Evolutionary conservation across 1,139 yeast species (phyloP).

Genomic region (Suhomyces wounanorum): DNA sequence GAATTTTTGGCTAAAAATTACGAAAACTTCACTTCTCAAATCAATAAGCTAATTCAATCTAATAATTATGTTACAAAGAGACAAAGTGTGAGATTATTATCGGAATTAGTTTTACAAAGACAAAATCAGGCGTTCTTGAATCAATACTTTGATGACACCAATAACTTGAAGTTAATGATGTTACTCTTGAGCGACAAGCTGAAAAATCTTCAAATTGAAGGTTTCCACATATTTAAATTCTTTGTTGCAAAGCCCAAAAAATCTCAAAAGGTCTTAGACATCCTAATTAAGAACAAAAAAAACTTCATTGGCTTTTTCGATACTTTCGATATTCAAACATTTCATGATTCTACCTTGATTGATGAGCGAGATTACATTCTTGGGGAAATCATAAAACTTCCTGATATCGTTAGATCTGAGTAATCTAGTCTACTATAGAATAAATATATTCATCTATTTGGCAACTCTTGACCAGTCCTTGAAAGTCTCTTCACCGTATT

Average conservation of each 20-base stretch:
- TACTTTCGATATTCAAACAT: constrained; percentile 62
- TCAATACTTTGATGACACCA: constrained; percentile 76
- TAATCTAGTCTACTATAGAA: not conserved
- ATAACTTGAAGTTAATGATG: constrained; percentile 84
- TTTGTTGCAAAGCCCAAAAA: constrained; percentile 95
- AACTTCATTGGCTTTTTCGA: constrained; percentile 72
- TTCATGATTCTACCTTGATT: constrained; percentile 66
- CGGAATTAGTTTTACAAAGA: constrained; percentile 73
- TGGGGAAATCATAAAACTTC: constrained; percentile 70
- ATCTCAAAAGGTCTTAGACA: constrained; percentile 75
- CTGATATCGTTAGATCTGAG: constrained; percentile 26
- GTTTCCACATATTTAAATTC: constrained; percentile 89
- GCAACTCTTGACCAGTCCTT: constrained; percentile 60
- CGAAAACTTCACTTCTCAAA: constrained; percentile 56
- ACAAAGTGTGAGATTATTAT: constrained; percentile 79
- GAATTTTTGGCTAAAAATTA: constrained; percentile 65
- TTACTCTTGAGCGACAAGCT: constrained; percentile 83
- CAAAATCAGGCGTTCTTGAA: constrained; percentile 74
- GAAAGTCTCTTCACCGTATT: constrained; percentile 80
- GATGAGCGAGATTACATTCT: constrained; percentile 84
- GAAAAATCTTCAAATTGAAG: constrained; percentile 84
- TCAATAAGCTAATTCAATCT: constrained; percentile 71
- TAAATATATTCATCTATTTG: constrained; percentile 16
- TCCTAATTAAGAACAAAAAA: constrained; percentile 77
- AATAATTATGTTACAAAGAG: constrained; percentile 89